Percentiles rank a stretch among this genome's conserved stretches.
These are phyloP conservation scores for Handroanthus guayacan DNA, from an alignment of 257 asterid genomes.

Conservation along the genomic window DNA sequence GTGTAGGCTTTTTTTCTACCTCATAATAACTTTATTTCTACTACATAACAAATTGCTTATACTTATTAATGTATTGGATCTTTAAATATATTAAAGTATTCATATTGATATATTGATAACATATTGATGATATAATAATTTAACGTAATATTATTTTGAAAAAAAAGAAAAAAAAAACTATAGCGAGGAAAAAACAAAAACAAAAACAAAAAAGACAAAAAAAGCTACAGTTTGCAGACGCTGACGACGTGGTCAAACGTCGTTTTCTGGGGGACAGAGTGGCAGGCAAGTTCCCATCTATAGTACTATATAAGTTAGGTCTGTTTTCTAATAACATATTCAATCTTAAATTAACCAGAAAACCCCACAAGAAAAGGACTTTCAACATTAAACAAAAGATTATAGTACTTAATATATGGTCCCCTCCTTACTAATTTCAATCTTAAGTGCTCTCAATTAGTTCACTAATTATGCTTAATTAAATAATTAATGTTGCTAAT, in stretches of 20 bases:
- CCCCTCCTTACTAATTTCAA: constrained; percentile 19
- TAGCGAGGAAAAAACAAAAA: too few relatives aligned
- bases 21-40: too few relatives aligned
- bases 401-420: constrained; percentile 26
- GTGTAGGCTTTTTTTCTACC: too few relatives aligned
- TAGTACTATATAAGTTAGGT: constrained; percentile 36
- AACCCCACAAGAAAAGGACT: constrained; percentile 15
- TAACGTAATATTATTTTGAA: too few relatives aligned
- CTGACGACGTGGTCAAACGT: constrained; percentile 21
- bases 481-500: constrained; percentile 11
- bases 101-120: too few relatives aligned
- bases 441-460: constrained; percentile 30
- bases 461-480: constrained; percentile 10
- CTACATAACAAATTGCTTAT: too few relatives aligned
- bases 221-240: not conserved
- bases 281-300: constrained; percentile 36
- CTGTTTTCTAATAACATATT: constrained; percentile 12
- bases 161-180: too few relatives aligned
- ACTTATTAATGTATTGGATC: too few relatives aligned
- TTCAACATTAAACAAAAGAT: not conserved
- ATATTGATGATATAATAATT: too few relatives aligned
- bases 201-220: not conserved
- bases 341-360: not conserved
- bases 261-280: constrained; percentile 24
- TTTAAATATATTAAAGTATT: too few relatives aligned